Base-by-base conservation (phyloP, 495 filamentous ascomycete genomes). In the Neurospora intermedia region DNA sequence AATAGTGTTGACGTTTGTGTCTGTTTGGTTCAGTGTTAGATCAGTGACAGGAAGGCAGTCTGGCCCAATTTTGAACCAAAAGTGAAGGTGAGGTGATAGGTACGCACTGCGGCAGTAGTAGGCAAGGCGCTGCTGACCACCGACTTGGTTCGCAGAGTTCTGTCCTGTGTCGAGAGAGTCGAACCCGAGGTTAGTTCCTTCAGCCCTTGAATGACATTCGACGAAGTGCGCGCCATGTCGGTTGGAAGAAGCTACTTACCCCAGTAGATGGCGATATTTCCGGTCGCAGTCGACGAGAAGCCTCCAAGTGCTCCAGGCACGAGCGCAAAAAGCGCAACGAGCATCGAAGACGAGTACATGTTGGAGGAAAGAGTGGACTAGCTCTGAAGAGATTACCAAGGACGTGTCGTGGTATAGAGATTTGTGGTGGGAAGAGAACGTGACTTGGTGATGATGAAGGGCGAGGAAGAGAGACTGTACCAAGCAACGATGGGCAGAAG, bases 251-350 rank as follows among this genome's bases (percentile, higher is more conserved):
- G 27, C 11, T 10, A 41, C 75, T 18, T 54, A 89, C 83, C 90
- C 84, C 89, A 92, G 79, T 92, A 92, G 35, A 92, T 82, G 31
- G 87, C 88, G 75, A 92, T 77, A 77, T 91, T 92, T 72, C 82
- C 85, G n/a, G 83, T 84, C 6, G 84, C 80, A 41, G 74, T 70
- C 5, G 84, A 73, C 76, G 85, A 78, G 76, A 90, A 88, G 69
- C 86, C 88, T 70, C 85, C 85, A 9, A 71, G 41, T 15, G 66
- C 73, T 13, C 38, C 43, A 2, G 66, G 70, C 11, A 77, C 8
- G 42, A 77, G 69, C 71, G 71, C 69, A 10, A 31, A 70, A 40
- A 77, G 69, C 54, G 74, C 75, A 69, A 20, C 43, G 23, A 72
- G 27, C 39, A 27, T 59, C 35, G 70, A 72, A 7, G 72, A 69